These are phyloP conservation scores for Cochlearia excelsa DNA, from an alignment of 345 rosid genomes.

Conservation along the genomic window DNA sequence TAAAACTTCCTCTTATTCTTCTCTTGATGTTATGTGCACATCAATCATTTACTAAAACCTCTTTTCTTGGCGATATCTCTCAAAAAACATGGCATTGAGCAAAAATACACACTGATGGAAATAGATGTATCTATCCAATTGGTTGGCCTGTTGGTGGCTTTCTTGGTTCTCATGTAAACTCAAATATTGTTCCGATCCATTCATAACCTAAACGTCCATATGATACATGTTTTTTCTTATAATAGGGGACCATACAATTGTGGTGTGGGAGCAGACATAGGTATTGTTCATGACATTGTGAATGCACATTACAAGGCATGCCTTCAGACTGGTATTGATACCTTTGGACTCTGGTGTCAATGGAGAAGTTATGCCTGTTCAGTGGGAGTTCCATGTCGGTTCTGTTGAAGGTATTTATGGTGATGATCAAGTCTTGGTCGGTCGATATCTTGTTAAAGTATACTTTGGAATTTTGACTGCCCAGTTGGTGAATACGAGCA, in stretches of 20 bases:
- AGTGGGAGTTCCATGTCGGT: conserved; percentile 99
- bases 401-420: conserved; percentile 78
- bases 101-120: conserved; percentile 80
- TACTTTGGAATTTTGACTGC: not conserved
- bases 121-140: conserved; percentile 75
- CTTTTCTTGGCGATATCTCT: no score
- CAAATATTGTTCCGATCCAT: not conserved
- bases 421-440: conserved; percentile 83
- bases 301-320: conserved; percentile 90
- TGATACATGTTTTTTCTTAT: not conserved
- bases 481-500: not conserved
- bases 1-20: conserved; percentile 10
- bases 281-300: conserved; percentile 80
- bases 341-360: conserved; percentile 55
- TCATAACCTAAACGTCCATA: not conserved
- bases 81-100: conserved; percentile 75
- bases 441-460: conserved; percentile 82
- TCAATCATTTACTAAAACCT: no score
- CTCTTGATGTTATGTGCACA: not conserved
- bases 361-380: conserved; percentile 98
- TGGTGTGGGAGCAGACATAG: conserved; percentile 72
- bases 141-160: conserved; percentile 89
- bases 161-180: conserved; percentile 76
- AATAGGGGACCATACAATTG: conserved; percentile 88
- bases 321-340: conserved; percentile 70